Evolutionary conservation across 192 early-diverging fungal genomes (phyloP), one percentile per base, ranked within the genome.

Genomic region (Podila epicladia): DNA sequence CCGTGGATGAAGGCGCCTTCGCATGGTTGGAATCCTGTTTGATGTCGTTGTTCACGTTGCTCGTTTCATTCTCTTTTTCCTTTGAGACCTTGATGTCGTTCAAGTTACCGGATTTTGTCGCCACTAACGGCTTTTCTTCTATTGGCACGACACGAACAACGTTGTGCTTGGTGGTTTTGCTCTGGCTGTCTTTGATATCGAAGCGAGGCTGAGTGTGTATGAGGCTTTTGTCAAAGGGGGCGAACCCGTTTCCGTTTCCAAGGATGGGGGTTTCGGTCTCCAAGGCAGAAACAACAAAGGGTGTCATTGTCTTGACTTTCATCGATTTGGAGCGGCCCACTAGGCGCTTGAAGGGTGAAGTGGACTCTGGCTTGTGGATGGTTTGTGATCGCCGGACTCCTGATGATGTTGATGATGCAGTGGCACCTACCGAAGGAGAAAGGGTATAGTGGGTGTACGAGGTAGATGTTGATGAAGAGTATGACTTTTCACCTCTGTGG

Each of bases 261-360:
- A 41, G 6, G 22, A 26, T 2, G 53, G 55, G 17, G 55, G 63
- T 41, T 17, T 72, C 71, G 26, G 41, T 65, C 53, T 60, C 62
- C 33, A 32, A 28, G 15, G 33, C 6, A 28, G 53, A 57, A 29
- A 51, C n/a, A 41, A 60, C 33, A 31, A 69, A 53, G 20, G 71
- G 62, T 4, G 24, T 61, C 4, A 51, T 35, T 5, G 64, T 69
- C 26, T 80, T 80, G 26, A 72, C 64, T 31, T 59, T 79, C 64
- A 79, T 64, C 8, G 77, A 80, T 62, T 80, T 80, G 35, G 77
- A 80, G 9, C 77, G 70, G 38, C 63, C 71, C 9, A 80, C 71
- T 11, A 80, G 67, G 57, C 70, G 77, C 55, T 58, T 59, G 38
- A 80, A 73, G n/a, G 76, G 76, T 6, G 70, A 49, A 9, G 33